Conservation (phyloP, 2,329 filamentous ascomycete genomes). For the Albifimbria verrucaria region DNA sequence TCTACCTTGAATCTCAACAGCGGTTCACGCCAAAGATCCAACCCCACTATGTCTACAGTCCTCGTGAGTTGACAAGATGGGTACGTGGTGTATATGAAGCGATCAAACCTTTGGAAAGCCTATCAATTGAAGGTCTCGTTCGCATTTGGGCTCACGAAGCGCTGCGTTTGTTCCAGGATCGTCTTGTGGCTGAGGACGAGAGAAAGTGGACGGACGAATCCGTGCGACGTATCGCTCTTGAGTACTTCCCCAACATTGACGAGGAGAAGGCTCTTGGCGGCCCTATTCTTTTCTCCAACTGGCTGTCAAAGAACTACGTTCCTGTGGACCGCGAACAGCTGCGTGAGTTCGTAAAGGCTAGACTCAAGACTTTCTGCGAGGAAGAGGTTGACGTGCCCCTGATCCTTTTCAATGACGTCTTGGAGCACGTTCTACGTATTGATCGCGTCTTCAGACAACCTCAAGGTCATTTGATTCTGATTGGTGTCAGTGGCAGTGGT, state of each 20-base stretch:
- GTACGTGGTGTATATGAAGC: slow-evolving; percentile 97
- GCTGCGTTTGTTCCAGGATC: slow-evolving; percentile 92
- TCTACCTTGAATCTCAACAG: slow-evolving; percentile 92
- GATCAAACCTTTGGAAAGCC: slow-evolving; percentile 82
- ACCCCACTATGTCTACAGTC: slow-evolving; percentile 98
- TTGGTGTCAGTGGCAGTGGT: slow-evolving; percentile 96
- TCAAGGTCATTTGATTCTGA: slow-evolving; percentile 95
- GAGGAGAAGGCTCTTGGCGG: slow-evolving; percentile 84
- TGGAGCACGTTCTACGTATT: slow-evolving; percentile 97
- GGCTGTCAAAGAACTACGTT: slow-evolving; percentile 97
- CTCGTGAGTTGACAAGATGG: slow-evolving; percentile 96
- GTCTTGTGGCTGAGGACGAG: slow-evolving; percentile 91
- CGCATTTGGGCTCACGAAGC: slow-evolving; percentile 99
- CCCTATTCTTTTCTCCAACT: slow-evolving; percentile 98
- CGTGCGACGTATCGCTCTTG: slow-evolving; percentile 79
- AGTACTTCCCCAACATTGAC: slow-evolving; percentile 94
- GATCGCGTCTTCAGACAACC: slow-evolving; percentile 98
- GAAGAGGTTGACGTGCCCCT: slow-evolving; percentile 98
- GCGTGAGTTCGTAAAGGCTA: slow-evolving; percentile 94
- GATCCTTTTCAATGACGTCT: slow-evolving; percentile 98
- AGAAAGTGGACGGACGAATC: slow-evolving; percentile 91
- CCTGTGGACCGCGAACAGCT: slow-evolving; percentile 94
- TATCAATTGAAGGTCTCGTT: slow-evolving; percentile 86
- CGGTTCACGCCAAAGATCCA: slow-evolving; percentile 95
- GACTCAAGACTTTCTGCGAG: slow-evolving; percentile 97